A percentile compares a stretch with the other conserved stretches of the same genome.
phyloP scores from a whole-genome alignment of 352 stramenopile species.

The Pythium scleroteichum region DNA sequence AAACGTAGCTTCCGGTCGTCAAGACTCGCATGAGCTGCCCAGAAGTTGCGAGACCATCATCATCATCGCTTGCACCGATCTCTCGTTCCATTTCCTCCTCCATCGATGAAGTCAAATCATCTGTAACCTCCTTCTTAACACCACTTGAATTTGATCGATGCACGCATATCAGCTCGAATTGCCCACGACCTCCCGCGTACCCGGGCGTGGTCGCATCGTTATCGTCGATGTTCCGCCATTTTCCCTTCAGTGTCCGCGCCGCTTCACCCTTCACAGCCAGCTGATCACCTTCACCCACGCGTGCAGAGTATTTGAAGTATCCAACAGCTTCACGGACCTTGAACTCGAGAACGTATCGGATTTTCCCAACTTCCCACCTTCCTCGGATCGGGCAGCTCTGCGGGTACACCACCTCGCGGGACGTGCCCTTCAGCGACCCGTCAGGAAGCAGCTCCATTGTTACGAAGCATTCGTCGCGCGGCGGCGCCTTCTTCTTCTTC shows the following conservation, averaged over 20 bases:
- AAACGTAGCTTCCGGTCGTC: constrained; percentile 52
- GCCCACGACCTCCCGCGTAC: constrained; percentile 54
- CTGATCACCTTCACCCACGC: constrained; percentile 28
- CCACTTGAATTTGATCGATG: constrained; percentile 7
- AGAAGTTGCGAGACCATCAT: not conserved
- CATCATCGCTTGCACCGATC: not conserved
- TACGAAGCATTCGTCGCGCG: constrained; percentile 60
- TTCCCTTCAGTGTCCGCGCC: constrained; percentile 36
- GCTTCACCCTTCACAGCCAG: constrained; percentile 1
- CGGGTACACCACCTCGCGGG: constrained; percentile 58
- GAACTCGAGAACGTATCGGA: constrained; percentile 66
- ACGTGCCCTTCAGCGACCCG: constrained; percentile 52
- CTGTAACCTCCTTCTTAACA: not conserved
- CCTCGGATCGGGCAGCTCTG: constrained; percentile 54
- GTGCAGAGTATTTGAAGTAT: constrained; percentile 60
- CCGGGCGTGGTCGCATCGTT: constrained; percentile 37
- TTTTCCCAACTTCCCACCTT: constrained; percentile 45
- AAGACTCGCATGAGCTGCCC: constrained; percentile 24
- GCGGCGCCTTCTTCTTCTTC: constrained; percentile 10
- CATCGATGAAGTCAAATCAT: not conserved
- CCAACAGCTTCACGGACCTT: constrained; percentile 64
- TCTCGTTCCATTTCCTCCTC: not conserved
- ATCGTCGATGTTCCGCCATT: constrained; percentile 65
- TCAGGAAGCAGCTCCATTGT: constrained; percentile 58
- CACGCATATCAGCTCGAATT: constrained; percentile 55